Base-by-base conservation (phyloP, 208 protist species). In the Trypanosomatidae sp. region DNA sequence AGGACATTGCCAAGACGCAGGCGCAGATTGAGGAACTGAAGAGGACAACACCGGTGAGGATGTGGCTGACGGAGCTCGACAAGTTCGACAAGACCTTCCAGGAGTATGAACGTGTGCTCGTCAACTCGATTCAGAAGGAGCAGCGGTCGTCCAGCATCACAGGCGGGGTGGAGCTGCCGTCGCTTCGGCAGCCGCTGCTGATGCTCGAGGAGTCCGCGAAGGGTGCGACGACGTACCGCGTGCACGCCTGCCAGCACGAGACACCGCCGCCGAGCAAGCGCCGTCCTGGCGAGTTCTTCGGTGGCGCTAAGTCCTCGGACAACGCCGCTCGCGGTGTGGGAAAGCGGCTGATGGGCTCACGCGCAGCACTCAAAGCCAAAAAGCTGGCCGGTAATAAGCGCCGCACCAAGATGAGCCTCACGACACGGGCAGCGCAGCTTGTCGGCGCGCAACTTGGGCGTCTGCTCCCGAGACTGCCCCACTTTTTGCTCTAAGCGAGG, bases 61-160 rank as follows among this genome's bases (percentile, higher is more conserved):
- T 98, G 66, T 99, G 95, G 95, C 60, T 87, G 22, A 66, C 62
- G 28, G 95, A 99, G 71, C 82, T 99, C 7, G 93, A 97, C 74
- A 82, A 74, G 52, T 98, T 98, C 78, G 93, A 97, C 79, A 83
- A 88, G 69, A 76, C 79, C 43, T 96, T 88, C 70, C 82, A 79
- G 68, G 91, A 95, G 79, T 89, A 95, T 68, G 90, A 95, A 76
- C 77, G 79, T 2, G 84, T 85, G 56, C 73, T 85, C 53, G 73
- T 90, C 62, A 79, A 85, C 72, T 87, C 87, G 15, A 95, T 97
- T 73, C 78, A 86, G 67, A 91, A 92, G 79, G 93, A 97, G 77
- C 83, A 88, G 69, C 90, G 92, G 15, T 56, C 67, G 59, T 53
- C 69, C 9, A 78, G 73, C 47, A 74, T 83, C 62, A 85, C 86